A percentile compares a stretch with the other conserved stretches of the same genome.
These are phyloP conservation scores for Canariomyces notabilis DNA, from an alignment of 2,329 filamentous ascomycete genomes.

Conservation along the genomic window DNA sequence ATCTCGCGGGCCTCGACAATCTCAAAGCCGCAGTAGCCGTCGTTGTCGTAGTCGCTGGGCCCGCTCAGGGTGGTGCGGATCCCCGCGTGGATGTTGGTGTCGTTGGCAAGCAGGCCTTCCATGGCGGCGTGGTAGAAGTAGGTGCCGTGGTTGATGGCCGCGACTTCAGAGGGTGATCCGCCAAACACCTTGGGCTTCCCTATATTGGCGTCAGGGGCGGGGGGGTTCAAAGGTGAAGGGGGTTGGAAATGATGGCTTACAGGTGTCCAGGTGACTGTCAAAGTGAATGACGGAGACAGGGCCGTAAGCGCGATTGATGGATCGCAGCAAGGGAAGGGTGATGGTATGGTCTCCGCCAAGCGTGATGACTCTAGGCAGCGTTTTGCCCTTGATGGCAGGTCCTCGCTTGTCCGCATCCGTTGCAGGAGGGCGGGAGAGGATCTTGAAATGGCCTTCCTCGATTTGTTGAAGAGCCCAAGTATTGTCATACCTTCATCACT, in stretches of 20 bases:
- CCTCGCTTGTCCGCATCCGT: conserved; percentile 64
- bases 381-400: conserved; percentile 66
- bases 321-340: conserved; percentile 54
- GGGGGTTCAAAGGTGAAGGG: no score
- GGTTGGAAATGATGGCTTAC: conserved; percentile 34
- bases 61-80: conserved; percentile 79
- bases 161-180: conserved; percentile 69
- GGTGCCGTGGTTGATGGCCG: conserved; percentile 79
- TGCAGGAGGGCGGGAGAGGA: conserved; percentile 65
- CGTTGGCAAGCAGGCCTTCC: conserved; percentile 73
- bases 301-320: conserved; percentile 56
- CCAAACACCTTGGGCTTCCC: conserved; percentile 86
- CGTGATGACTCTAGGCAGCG: conserved; percentile 75
- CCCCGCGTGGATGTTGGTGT: conserved; percentile 82
- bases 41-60: conserved; percentile 76
- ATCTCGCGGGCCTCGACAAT: conserved; percentile 67
- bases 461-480: conserved; percentile 77
- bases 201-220: conserved; percentile 26
- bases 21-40: conserved; percentile 78
- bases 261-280: conserved; percentile 63
- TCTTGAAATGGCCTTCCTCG: conserved; percentile 74
- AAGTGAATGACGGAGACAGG: conserved; percentile 59
- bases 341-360: conserved; percentile 63
- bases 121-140: conserved; percentile 81
- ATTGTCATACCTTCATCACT: conserved; percentile 81